These are phyloP conservation scores for Teratosphaeria viscida DNA, from an alignment of 2,329 filamentous ascomycete genomes.

Conservation along the genomic window DNA sequence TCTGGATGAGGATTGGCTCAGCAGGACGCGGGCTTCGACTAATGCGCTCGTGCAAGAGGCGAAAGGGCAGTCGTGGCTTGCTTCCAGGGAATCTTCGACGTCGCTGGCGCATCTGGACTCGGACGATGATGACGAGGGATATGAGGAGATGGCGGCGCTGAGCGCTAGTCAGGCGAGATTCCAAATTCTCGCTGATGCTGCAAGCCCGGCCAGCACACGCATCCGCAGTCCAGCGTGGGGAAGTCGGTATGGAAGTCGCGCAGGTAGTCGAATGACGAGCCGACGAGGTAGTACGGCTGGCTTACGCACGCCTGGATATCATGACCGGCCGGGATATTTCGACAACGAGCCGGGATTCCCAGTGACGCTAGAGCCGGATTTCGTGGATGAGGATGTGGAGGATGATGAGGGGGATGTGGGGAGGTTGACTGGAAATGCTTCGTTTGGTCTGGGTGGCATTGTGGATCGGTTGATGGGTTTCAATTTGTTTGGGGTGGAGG, in stretches of 20 bases:
- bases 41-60: constrained; percentile 47
- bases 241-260: constrained; percentile 26
- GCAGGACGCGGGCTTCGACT: constrained; percentile 47
- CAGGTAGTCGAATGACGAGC: constrained; percentile 29
- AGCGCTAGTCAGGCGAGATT: constrained; percentile 16
- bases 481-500: constrained; percentile 45
- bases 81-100: constrained; percentile 42
- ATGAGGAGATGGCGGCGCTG: constrained; percentile 23
- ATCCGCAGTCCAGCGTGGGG: constrained; percentile 16
- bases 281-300: constrained; percentile 30
- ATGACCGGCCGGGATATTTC: constrained; percentile 19
- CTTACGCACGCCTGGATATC: constrained; percentile 24
- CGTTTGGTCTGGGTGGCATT: constrained; percentile 46
- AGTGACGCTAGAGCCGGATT: constrained; percentile 35
- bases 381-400: constrained; percentile 32
- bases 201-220: background rate
- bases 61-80: constrained; percentile 54
- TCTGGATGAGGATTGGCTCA: constrained; percentile 46
- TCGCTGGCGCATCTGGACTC: constrained; percentile 32
- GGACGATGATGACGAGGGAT: constrained; percentile 25
- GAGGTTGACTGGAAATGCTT: constrained; percentile 39
- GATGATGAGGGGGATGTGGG: constrained; percentile 41
- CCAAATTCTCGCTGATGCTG: constrained; percentile 9
- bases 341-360: constrained; percentile 9
- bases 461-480: constrained; percentile 50